A percentile compares a stretch with the other conserved stretches of the same genome.
Conservation (phyloP, 2,329 filamentous ascomycete species). For the Diplodia seriata region DNA sequence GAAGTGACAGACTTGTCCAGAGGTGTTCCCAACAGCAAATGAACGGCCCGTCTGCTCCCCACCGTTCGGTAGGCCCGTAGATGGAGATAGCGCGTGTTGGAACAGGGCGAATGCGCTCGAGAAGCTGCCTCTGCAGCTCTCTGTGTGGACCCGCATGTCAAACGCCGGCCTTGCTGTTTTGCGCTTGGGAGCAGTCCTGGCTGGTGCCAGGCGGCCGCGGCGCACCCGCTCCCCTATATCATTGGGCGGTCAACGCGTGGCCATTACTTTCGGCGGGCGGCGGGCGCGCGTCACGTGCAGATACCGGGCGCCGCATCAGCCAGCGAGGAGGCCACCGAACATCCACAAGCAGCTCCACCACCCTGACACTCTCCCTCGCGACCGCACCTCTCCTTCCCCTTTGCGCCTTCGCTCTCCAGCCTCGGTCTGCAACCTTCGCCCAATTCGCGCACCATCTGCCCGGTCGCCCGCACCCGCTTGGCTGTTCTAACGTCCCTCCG, state of each 20-base stretch:
- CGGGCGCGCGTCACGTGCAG: conserved; percentile 11
- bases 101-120: background rate
- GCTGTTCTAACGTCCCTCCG: conserved; percentile 29
- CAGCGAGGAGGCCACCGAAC: conserved; percentile 31
- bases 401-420: conserved; percentile 15
- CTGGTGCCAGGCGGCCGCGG: background rate
- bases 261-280: conserved; percentile 4
- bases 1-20: background rate
- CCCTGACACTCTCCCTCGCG: conserved; percentile 34
- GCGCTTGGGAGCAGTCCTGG: background rate
- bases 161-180: background rate
- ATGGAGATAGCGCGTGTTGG: background rate
- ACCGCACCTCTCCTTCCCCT: conserved; percentile 38
- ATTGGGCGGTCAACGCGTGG: conserved; percentile 7
- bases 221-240: conserved; percentile 13
- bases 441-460: conserved; percentile 18
- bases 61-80: background rate
- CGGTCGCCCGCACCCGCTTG: conserved; percentile 7
- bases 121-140: background rate
- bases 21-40: background rate
- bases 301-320: conserved; percentile 33
- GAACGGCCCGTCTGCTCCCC: background rate
- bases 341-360: conserved; percentile 32
- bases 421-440: conserved; percentile 1
- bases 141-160: background rate